phyloP scores from a whole-genome alignment of 2,329 filamentous ascomycete species.

The Phyllosticta capitalensis region DNA sequence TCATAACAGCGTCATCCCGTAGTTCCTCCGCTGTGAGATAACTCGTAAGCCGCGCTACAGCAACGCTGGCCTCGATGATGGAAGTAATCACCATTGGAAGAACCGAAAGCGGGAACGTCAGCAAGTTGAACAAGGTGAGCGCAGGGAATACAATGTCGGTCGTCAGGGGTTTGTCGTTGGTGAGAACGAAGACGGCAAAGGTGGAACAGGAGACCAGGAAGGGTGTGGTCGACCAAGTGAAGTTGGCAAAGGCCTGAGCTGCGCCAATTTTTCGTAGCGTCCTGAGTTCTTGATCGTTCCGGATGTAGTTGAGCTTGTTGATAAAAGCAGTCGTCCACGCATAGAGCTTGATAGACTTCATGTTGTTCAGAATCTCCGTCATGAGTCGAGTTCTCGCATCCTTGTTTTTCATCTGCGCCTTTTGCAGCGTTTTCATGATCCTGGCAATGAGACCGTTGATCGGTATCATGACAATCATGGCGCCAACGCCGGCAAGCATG shows the following conservation, averaged over 20 bases:
- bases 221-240: constrained; percentile 95
- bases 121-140: constrained; percentile 83
- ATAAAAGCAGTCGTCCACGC: constrained; percentile 97
- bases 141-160: constrained; percentile 96
- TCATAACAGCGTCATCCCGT: constrained; percentile 69
- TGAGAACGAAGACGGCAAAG: constrained; percentile 88
- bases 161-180: constrained; percentile 68
- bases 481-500: constrained; percentile 89
- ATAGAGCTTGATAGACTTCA: constrained; percentile 98
- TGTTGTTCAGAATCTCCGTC: constrained; percentile 97
- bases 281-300: constrained; percentile 91
- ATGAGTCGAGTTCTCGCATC: constrained; percentile 86
- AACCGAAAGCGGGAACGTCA: constrained; percentile 89
- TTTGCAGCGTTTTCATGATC: constrained; percentile 89
- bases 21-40: constrained; percentile 86
- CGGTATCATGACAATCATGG: constrained; percentile 97
- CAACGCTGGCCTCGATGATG: constrained; percentile 92
- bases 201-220: constrained; percentile 97
- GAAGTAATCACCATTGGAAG: constrained; percentile 97
- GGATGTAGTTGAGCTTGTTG: constrained; percentile 90
- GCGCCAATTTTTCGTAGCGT: constrained; percentile 94
- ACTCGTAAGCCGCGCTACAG: constrained; percentile 71
- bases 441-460: constrained; percentile 86
- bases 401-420: constrained; percentile 98
- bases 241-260: constrained; percentile 87